Base-by-base conservation (phyloP, 345 rosid genomes). In the Salix udensis region DNA sequence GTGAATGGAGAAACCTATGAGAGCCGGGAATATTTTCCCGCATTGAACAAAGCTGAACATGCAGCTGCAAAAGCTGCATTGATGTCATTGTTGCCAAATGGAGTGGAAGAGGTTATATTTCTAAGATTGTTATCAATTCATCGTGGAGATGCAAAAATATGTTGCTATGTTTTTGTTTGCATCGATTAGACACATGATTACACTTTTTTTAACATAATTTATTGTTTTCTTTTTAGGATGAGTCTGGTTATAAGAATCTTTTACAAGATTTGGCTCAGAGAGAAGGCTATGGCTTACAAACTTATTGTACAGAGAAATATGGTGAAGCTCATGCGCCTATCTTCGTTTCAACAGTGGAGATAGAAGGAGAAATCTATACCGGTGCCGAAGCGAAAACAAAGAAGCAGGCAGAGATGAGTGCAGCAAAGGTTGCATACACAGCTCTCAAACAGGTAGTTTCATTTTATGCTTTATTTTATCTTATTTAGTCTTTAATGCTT, bases 31-130 rank as follows among this genome's bases (percentile, higher is more conserved):
- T 86, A 84, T 44, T 88, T 82, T 65, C 72, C n/a, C n/a, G n/a
- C 91, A 0, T 21, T 88, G 19, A 90, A 79, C 77, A 88, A 87
- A n/a, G 93, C 91, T 70, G 92, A 92, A 77, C 84, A 86, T 69
- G 89, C 84, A 0, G 92, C 88, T 81, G 97, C 95, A n/a, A 89
- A 81, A 80, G 30, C 78, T 70, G 95, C 93, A 28, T 55, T 92
- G 78, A 74, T 69, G 75, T 78, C 89, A 67, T 67, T 90, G 71
- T 50, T 77, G 1, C 69, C 76, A 1, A 36, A 78, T 66, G 74
- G 78, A 64, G 67, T 73, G 79, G 85, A 86, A 55, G 89, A 87
- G 85, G 91, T 66, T 37, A 64, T 79, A 81, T 15, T 42, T 75
- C 60, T 30, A 78, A 48, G 52, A 53, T 71, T 80, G 12, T 24